Evolutionary conservation across 2,329 filamentous ascomycete species (phyloP), one percentile per base, ranked within the genome.

Genomic region (Diaporthe amygdali): DNA sequence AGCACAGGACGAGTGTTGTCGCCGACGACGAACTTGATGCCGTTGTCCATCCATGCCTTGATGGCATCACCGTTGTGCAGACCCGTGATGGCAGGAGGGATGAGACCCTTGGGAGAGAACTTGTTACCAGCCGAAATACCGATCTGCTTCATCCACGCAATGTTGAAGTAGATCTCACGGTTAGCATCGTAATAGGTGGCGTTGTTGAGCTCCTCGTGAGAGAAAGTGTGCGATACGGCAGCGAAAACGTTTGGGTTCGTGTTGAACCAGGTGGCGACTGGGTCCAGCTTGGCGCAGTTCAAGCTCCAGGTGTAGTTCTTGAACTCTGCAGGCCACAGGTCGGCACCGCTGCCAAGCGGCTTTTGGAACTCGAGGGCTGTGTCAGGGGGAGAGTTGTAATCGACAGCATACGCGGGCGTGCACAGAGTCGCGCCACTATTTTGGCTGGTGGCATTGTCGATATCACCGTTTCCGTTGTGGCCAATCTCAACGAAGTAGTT

Each of bases 21-120:
- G 46, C 89, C 89, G n/a, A 91, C 88, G 64, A 88, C 89, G 74
- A 88, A 86, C 22, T 78, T 82, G 74, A 91, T 87, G n/a, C 89
- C 88, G 71, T 88, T 88, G 54, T 89, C 87, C 75, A 82, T 82
- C 88, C 88, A 91, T 8, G 88, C 89, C 66, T 80, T 80, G 56
- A 91, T 85, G 14, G 85, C 89, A 78, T 91, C 89, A n/a, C 87
- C 89, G 74, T 91, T 91, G 80, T 91, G 88, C 32, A 91, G 77
- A 61, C 89, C 89, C 1, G 89, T 91, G 72, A 91, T 91, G 44
- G 88, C 89, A 0, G 89, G 89, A 2, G 89, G 89, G 71, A 91
- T 89, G 66, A 91, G 83, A 37, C 89, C 89, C 47, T 85, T 83
- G 3, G 80, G 73, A 32, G 87, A 90, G 77, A 85, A 91, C 52